These are phyloP conservation scores for Datura wrightii DNA, from an alignment of 257 asterid species.

Conservation along the genomic window DNA sequence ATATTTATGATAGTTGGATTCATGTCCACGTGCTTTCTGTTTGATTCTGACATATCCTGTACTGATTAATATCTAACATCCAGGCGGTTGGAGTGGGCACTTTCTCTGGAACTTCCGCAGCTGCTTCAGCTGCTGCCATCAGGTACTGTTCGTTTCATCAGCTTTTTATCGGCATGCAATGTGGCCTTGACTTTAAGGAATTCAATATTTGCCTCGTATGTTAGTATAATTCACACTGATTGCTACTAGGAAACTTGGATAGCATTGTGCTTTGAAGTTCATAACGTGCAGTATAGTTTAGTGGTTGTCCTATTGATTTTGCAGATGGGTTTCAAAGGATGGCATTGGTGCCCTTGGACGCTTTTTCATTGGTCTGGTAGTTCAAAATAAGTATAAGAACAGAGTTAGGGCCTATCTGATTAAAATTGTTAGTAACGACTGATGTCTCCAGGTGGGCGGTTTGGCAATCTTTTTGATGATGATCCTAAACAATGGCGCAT, in stretches of 20 bases:
- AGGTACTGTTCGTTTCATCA: constrained; percentile 51
- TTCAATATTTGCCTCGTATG: constrained; percentile 13
- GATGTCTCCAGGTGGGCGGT: constrained; percentile 79
- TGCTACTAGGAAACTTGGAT: neutral
- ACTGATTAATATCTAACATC: constrained; percentile 42
- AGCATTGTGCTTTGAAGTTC: constrained; percentile 32
- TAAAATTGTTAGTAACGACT: constrained; percentile 2
- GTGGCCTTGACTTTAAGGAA: constrained; percentile 16
- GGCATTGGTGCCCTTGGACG: constrained; percentile 99
- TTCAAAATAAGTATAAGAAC: constrained; percentile 32
- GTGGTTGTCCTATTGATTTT: constrained; percentile 35
- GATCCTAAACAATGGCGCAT: constrained; percentile 99
- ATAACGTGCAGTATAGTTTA: neutral
- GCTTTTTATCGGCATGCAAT: neutral
- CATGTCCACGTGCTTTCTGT: neutral
- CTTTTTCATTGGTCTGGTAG: constrained; percentile 73
- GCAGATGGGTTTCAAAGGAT: constrained; percentile 97
- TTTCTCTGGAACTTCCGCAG: constrained; percentile 89
- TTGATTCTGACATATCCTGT: constrained; percentile 32
- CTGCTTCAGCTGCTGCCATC: constrained; percentile 83
- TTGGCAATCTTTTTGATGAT: constrained; percentile 92
- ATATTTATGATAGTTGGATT: neutral
- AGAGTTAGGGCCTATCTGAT: constrained; percentile 12
- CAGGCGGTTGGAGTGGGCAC: constrained; percentile 98
- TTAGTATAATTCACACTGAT: neutral